phyloP scores from a whole-genome alignment of 768 basidiomycete genomes.

The Leccinum subgranulosum region DNA sequence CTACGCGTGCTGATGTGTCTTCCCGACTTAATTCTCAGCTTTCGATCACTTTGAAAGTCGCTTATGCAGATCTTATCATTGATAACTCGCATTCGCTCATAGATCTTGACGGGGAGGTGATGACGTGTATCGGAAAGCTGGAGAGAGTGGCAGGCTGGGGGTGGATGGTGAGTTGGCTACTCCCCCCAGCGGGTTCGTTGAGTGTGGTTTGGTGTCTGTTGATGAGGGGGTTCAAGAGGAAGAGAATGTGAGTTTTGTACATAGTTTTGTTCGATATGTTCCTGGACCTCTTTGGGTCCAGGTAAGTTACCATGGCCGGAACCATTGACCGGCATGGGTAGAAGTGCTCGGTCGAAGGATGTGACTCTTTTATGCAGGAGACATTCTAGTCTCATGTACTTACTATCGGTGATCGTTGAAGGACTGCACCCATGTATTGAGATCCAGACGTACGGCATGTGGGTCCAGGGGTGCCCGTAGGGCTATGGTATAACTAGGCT shows the following conservation, averaged over 20 bases:
- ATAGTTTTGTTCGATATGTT: background rate
- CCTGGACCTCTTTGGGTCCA: too few species aligned
- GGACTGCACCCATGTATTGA: too few species aligned
- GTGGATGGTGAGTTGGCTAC: slow-evolving; percentile 64
- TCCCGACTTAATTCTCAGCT: slow-evolving; percentile 63
- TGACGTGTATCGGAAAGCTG: slow-evolving; percentile 36
- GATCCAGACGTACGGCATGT: too few species aligned
- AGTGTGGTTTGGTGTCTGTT: slow-evolving; percentile 41
- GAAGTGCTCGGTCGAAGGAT: too few species aligned
- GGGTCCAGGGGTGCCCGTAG: too few species aligned
- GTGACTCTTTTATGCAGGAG: too few species aligned
- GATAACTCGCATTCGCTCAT: slow-evolving; percentile 81
- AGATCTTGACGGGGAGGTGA: slow-evolving; percentile 55
- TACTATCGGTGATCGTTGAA: too few species aligned
- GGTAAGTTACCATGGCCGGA: too few species aligned
- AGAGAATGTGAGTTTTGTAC: slow-evolving; percentile 1
- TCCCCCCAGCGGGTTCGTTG: slow-evolving; percentile 52
- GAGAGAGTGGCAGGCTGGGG: slow-evolving; percentile 51
- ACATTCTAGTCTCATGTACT: too few species aligned
- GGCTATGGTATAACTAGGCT: too few species aligned
- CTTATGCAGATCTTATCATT: slow-evolving; percentile 79
- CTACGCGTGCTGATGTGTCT: slow-evolving; percentile 62
- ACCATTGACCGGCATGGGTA: too few species aligned
- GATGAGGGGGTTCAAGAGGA: slow-evolving; percentile 31
- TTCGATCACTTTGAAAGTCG: slow-evolving; percentile 71